These are phyloP conservation scores for Chlamydomonas sphaeroides DNA, from an alignment of 139 green algal genomes.

Conservation along the genomic window DNA sequence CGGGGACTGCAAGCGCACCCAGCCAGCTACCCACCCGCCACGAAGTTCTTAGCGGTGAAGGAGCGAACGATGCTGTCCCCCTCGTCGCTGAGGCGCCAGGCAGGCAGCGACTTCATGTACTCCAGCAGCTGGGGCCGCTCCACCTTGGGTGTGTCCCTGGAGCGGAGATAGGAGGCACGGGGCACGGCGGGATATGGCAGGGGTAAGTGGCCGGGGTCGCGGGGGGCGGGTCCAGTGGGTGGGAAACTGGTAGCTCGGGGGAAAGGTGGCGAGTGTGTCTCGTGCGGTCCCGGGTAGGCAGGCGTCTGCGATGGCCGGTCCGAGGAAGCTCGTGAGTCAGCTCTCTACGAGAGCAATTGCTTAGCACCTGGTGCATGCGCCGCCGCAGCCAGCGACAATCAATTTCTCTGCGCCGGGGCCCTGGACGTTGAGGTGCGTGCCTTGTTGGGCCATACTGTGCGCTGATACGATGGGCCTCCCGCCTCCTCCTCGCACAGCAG, in stretches of 20 bases:
- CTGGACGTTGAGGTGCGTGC: conserved; percentile 17
- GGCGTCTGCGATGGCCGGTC: not conserved
- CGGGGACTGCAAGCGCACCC: no score
- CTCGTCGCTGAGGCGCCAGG: conserved; percentile 57
- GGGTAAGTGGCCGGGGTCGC: no score
- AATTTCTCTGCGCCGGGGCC: conserved; percentile 35
- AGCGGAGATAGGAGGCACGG: not conserved
- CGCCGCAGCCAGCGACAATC: not conserved
- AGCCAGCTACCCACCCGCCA: conserved; percentile 47
- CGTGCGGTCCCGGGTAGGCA: no score
- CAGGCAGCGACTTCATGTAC: conserved; percentile 57
- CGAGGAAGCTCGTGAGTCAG: not conserved
- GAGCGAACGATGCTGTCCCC: conserved; percentile 42
- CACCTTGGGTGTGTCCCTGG: conserved; percentile 69
- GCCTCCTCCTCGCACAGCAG: no score
- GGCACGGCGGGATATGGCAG: no score
- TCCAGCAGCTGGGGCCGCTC: conserved; percentile 43
- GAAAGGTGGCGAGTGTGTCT: not conserved
- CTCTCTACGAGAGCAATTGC: not conserved
- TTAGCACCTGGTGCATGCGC: conserved; percentile 16
- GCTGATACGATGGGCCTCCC: no score
- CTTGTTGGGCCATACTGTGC: no score
- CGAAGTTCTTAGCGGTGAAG: conserved; percentile 74
- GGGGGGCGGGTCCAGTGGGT: no score
- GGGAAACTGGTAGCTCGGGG: not conserved